These are phyloP conservation scores for Chenopodium album DNA, from an alignment of 148 eudicot genomes.

Conservation along the genomic window DNA sequence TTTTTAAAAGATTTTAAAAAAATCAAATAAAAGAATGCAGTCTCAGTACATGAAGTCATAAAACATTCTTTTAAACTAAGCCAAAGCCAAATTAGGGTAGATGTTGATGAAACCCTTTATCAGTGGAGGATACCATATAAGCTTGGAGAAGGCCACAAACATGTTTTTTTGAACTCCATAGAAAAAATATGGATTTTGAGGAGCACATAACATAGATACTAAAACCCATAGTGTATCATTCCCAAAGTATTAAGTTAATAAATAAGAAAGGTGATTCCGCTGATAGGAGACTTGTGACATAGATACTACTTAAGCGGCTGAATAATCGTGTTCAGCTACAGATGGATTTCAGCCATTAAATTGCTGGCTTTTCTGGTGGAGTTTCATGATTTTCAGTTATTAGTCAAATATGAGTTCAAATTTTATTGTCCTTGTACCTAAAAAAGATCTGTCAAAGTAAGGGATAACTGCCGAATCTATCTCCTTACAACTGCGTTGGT, in stretches of 20 bases:
- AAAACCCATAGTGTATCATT: not conserved
- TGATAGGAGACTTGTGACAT: not conserved
- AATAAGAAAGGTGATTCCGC: not conserved
- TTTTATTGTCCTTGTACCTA: too few species aligned
- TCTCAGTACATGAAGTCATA: slow-evolving; percentile 9
- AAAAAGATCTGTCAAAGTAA: too few species aligned
- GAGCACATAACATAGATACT: not conserved
- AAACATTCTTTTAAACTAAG: not conserved
- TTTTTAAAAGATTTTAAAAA: not conserved
- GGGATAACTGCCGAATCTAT: too few species aligned
- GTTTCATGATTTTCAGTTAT: too few species aligned
- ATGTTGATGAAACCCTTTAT: not conserved
- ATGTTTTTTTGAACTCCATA: not conserved
- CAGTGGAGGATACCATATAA: not conserved
- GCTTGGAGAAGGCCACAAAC: not conserved
- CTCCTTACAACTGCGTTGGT: too few species aligned
- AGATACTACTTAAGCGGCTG: not conserved
- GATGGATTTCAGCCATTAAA: not conserved
- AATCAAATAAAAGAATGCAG: not conserved
- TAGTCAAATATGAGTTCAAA: too few species aligned
- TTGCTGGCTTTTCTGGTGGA: not conserved
- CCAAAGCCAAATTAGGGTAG: not conserved
- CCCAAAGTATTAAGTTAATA: not conserved
- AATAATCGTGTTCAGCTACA: not conserved
- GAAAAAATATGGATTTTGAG: not conserved